phyloP scores from a whole-genome alignment of 2,329 filamentous ascomycete genomes.

The Cytospora leucostoma region DNA sequence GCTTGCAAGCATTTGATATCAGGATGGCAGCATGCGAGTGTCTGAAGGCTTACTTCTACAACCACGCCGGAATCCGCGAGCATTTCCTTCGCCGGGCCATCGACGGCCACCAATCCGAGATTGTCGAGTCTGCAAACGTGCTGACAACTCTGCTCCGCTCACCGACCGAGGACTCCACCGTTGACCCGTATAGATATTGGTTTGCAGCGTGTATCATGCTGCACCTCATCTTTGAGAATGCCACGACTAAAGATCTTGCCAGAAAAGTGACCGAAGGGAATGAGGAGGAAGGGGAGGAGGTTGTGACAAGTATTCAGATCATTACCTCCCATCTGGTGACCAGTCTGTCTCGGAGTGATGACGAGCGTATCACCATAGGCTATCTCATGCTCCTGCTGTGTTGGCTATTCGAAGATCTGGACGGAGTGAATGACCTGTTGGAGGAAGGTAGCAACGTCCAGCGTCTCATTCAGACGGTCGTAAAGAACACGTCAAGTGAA shows the following conservation, averaged over 20 bases:
- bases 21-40: constrained; percentile 86
- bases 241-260: constrained; percentile 74
- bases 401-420: constrained; percentile 90
- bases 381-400: constrained; percentile 87
- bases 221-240: constrained; percentile 80
- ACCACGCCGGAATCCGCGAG: constrained; percentile 75
- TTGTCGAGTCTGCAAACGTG: constrained; percentile 85
- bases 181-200: constrained; percentile 86
- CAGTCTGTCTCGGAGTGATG: constrained; percentile 72
- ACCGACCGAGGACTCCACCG: constrained; percentile 58
- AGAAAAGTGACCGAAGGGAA: constrained; percentile 88
- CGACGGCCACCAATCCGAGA: constrained; percentile 75
- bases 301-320: constrained; percentile 89
- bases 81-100: constrained; percentile 90
- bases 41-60: constrained; percentile 87
- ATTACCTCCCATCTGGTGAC: constrained; percentile 84
- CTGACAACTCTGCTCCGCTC: constrained; percentile 78
- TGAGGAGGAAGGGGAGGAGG: constrained; percentile 85
- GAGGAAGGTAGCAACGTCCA: constrained; percentile 92
- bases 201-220: constrained; percentile 86
- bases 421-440: constrained; percentile 90
- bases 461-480: constrained; percentile 72
- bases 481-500: constrained; percentile 62
- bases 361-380: constrained; percentile 77
- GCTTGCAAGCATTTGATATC: constrained; percentile 71